Conservation (phyloP, 169 alveolate species). For the Miamiensis avidus region DNA sequence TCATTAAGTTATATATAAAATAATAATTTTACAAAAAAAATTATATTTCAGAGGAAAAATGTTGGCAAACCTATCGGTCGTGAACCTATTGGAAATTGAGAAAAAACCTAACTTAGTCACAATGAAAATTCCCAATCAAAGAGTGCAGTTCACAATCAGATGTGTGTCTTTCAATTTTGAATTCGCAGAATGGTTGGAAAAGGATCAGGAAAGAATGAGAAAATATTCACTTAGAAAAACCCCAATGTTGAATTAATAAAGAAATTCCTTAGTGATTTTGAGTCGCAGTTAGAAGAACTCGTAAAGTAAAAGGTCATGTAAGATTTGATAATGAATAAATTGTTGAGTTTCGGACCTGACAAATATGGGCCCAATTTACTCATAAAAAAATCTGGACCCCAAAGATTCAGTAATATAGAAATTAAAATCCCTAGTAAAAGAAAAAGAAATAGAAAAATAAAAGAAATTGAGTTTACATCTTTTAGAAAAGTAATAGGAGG, state of each 20-base stretch:
- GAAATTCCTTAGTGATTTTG: conserved; percentile 44
- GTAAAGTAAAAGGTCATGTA: conserved; percentile 40
- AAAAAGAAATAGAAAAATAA: conserved; percentile 11
- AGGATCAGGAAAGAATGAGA: conserved; percentile 4
- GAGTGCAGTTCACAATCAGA: conserved; percentile 56
- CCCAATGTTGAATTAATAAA: conserved; percentile 16
- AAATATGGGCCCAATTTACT: conserved; percentile 65
- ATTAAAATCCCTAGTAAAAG: neutral
- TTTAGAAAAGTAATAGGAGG: neutral
- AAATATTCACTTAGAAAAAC: neutral
- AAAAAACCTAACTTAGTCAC: conserved; percentile 43
- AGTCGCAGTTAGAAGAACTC: conserved; percentile 27
- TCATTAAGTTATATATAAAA: conserved; percentile 30
- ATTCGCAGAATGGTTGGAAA: conserved; percentile 66
- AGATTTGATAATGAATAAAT: conserved; percentile 43
- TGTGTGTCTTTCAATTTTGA: conserved; percentile 59
- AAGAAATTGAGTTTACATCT: neutral
- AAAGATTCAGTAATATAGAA: conserved; percentile 32
- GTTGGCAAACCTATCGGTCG: conserved; percentile 20
- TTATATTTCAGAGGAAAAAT: conserved; percentile 25
- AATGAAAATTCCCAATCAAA: conserved; percentile 58
- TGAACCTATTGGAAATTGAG: conserved; percentile 19
- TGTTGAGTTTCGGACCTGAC: conserved; percentile 64
- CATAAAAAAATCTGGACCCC: conserved; percentile 30
- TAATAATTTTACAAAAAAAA: conserved; percentile 21